A percentile compares a stretch with the other conserved stretches of the same genome.
Conservation (phyloP, 2,329 filamentous ascomycete genomes). For the Penicillium freii region DNA sequence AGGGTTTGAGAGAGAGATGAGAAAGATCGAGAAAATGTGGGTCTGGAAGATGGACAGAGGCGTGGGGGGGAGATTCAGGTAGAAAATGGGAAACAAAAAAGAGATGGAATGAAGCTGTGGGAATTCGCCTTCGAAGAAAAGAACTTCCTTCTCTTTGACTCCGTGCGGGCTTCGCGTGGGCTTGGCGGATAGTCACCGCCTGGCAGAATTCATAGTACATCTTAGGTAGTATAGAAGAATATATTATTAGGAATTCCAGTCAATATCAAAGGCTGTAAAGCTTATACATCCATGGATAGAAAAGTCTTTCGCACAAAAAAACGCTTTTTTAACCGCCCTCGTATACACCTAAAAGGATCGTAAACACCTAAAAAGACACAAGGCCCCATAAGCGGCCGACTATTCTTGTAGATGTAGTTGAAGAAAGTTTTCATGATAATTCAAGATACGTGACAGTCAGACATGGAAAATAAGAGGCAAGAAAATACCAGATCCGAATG, state of each 20-base stretch:
- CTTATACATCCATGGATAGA: too few species aligned
- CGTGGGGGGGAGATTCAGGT: constrained; percentile 9
- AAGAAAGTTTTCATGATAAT: background rate
- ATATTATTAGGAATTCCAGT: background rate
- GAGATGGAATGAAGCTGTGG: constrained; percentile 23
- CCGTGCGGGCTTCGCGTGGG: constrained; percentile 28
- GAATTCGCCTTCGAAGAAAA: constrained; percentile 30
- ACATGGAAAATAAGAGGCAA: constrained; percentile 5
- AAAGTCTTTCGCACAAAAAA: too few species aligned
- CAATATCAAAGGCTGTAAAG: too few species aligned
- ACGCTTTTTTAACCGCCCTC: too few species aligned
- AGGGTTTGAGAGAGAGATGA: constrained; percentile 16
- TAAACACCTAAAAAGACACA: too few species aligned
- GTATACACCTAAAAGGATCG: too few species aligned
- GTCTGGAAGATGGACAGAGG: constrained; percentile 8
- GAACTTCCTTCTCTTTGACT: constrained; percentile 25
- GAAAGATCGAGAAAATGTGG: constrained; percentile 19
- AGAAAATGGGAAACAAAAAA: constrained; percentile 12
- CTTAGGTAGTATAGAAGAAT: too few species aligned
- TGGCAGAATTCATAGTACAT: constrained; percentile 18
- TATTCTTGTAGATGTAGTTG: background rate
- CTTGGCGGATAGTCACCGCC: constrained; percentile 24
- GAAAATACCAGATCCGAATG: background rate
- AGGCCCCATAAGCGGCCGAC: too few species aligned
- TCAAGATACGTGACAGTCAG: background rate